Conservation (phyloP, 805 yeast species). For the Yamadazyma takamatsuzukensis region DNA sequence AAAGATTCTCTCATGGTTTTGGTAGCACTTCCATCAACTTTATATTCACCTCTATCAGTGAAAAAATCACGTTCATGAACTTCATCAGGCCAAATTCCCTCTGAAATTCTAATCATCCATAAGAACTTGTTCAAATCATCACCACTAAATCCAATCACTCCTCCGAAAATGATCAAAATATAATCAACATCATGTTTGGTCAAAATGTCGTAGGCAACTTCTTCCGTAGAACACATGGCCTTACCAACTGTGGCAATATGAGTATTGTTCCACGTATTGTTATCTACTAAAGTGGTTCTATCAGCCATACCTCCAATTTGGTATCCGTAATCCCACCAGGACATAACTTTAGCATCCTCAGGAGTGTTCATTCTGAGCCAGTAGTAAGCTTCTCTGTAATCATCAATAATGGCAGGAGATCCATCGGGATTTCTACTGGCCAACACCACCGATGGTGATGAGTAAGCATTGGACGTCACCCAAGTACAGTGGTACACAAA, state of each 20-base stretch:
- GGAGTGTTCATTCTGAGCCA: conserved; percentile 98
- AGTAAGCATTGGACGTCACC: conserved; percentile 94
- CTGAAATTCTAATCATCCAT: conserved; percentile 99
- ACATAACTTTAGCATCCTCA: conserved; percentile 93
- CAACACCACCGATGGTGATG: conserved; percentile 95
- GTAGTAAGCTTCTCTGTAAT: conserved; percentile 97
- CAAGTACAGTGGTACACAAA: conserved; percentile 95
- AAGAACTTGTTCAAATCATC: conserved; percentile 95
- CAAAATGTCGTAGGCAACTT: conserved; percentile 81
- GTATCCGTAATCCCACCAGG: conserved; percentile 99
- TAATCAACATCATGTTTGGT: conserved; percentile 93
- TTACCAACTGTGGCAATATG: conserved; percentile 99
- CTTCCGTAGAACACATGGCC: conserved; percentile 91
- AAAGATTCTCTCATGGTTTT: conserved; percentile 82
- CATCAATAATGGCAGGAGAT: conserved; percentile 80
- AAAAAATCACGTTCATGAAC: conserved; percentile 81
- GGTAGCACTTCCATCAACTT: conserved; percentile 78
- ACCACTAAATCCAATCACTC: conserved; percentile 87
- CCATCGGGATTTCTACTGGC: conserved; percentile 86
- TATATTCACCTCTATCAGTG: conserved; percentile 82
- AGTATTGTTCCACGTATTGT: conserved; percentile 99
- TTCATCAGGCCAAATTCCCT: conserved; percentile 99
- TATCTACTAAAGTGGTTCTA: conserved; percentile 95
- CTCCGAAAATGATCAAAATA: conserved; percentile 90
- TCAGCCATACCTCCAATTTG: conserved; percentile 99